Evolutionary conservation across 306 rosid genomes (phyloP).

Genomic region (Mucuna pruriens): DNA sequence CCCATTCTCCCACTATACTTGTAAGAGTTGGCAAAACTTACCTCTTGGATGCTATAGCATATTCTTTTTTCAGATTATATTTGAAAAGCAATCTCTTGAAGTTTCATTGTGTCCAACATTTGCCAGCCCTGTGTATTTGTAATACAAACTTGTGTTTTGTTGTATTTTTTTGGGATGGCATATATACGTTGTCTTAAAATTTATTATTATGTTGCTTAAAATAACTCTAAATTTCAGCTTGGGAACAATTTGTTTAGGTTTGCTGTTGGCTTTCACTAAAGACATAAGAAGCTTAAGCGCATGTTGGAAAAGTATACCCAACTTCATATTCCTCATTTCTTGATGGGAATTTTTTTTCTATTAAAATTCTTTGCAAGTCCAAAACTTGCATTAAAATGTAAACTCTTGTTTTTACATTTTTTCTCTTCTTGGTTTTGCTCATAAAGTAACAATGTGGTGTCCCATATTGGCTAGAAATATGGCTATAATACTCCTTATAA

Average conservation of each 20-base stretch:
- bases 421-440: constrained; percentile 1
- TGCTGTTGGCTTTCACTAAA: background rate
- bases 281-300: background rate
- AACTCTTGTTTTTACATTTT: constrained; percentile 3
- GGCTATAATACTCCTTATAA: background rate
- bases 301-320: constrained; percentile 14
- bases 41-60: background rate
- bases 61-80: background rate
- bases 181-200: background rate
- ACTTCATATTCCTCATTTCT: constrained; percentile 17
- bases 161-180: background rate
- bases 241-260: background rate
- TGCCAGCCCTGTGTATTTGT: background rate
- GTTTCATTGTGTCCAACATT: background rate
- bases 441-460: background rate
- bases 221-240: background rate
- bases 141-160: background rate
- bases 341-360: background rate
- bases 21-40: background rate
- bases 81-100: background rate
- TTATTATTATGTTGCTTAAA: background rate
- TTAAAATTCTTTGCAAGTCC: background rate
- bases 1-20: background rate
- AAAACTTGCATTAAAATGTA: constrained; percentile 8
- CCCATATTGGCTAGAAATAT: background rate